Base-by-base conservation (phyloP, 495 filamentous ascomycete species). In the Aspergillus bridgeri region DNA sequence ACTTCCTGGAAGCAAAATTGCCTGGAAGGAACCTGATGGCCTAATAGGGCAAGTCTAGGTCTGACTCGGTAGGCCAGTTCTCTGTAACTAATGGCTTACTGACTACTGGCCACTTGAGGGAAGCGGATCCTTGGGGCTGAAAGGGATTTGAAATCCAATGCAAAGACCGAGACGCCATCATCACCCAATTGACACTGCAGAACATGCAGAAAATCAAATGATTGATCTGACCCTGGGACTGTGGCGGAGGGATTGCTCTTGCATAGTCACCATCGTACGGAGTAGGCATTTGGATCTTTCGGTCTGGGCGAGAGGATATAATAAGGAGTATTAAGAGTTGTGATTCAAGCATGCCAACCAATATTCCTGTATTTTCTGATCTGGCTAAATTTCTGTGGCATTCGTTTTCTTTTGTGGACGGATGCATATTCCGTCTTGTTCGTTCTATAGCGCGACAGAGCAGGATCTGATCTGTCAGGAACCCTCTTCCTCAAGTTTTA, bases 401-500 rank as follows among this genome's bases (percentile, higher is more conserved):
- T 38, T 29, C 6, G 6, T 9, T 6, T 7, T 29, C 27, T 6
- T 29, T 29, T 29, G 33, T 38, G 33, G 33, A 8, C 33, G 33
- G 33, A 15, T 38, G 33, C 33, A 15, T 38, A 15, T 11, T 38
- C 33, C 6, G 27, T 27, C 6, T 29, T 29, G 27, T 7, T n/a
- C n/a, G n/a, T 38, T 2, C 33, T 38, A 15, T 38, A 13, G 9
- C 33, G 33, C 33, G 9, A 25, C 6, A 27, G 23, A 6, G 27
- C 17, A n/a, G 48, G 38, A 33, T 51, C 22, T 51, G 48, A 51
- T 53, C 51, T 53, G 18, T 53, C 51, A 22, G 24, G 51, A 24
- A 42, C 11, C 11, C 20, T 53, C 13, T 29, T 43, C 21, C 0
- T n/a, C 3, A 6, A 7, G 3, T 58, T 48, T 49, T 23, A 59